Conservation (phyloP, 441 rosid species). For the Euphorbia corollata region DNA sequence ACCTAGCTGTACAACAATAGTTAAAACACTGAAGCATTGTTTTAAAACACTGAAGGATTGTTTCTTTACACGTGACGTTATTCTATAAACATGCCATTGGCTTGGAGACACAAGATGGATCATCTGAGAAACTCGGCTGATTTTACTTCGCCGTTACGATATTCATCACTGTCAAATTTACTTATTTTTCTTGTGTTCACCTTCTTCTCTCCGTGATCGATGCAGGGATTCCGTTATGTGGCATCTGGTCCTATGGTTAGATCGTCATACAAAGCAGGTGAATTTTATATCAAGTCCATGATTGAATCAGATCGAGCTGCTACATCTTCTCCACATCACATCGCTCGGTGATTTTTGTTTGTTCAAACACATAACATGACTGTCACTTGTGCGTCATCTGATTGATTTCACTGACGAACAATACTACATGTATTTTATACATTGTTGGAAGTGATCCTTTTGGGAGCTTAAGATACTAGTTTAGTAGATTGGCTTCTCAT, state of each 20-base stretch:
- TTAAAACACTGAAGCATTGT: not conserved
- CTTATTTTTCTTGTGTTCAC: too few species aligned
- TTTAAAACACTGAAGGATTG: too few species aligned
- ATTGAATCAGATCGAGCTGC: conserved; percentile 78
- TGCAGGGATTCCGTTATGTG: conserved; percentile 85
- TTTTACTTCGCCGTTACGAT: too few species aligned
- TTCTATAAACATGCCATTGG: too few species aligned
- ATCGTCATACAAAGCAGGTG: conserved; percentile 98
- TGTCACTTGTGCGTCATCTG: not conserved
- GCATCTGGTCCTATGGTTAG: conserved; percentile 99
- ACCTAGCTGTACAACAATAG: too few species aligned
- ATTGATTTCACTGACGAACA: not conserved
- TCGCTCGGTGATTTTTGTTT: conserved; percentile 20
- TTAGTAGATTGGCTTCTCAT: not conserved
- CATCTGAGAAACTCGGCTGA: too few species aligned
- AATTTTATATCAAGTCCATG: conserved; percentile 96
- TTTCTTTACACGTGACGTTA: too few species aligned
- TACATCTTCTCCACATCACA: conserved; percentile 27
- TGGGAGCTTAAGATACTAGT: not conserved
- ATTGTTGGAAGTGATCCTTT: not conserved
- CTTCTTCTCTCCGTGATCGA: not conserved
- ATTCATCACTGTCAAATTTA: too few species aligned
- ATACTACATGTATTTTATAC: not conserved
- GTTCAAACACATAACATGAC: not conserved
- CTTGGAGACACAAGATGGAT: too few species aligned